These are phyloP conservation scores for Penicillium herquei DNA, from an alignment of 495 filamentous ascomycete genomes.

Conservation along the genomic window DNA sequence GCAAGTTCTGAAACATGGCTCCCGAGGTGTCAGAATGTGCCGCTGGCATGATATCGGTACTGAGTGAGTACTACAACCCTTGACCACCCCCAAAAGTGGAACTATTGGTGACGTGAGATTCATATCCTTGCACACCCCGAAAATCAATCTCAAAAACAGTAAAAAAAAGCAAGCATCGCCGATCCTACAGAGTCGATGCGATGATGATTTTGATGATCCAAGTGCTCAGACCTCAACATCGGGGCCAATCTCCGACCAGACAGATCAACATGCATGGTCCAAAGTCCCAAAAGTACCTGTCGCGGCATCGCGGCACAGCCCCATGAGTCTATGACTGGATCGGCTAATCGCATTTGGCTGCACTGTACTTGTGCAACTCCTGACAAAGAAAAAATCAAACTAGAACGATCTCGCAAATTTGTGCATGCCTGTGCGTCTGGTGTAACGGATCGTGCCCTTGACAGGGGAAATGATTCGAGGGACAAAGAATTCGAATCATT, in stretches of 20 bases:
- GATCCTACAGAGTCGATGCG: too few species aligned
- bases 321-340: conserved; percentile 1
- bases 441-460: conserved; percentile 11
- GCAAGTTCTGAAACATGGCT: background rate
- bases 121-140: too few species aligned
- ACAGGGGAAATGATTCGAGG: background rate
- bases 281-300: background rate
- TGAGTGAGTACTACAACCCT: too few species aligned
- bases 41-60: too few species aligned
- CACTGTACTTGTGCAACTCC: background rate
- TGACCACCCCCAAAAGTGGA: too few species aligned
- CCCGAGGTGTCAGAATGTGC: background rate
- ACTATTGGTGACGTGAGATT: too few species aligned
- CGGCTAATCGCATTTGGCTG: conserved; percentile 2
- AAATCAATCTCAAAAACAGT: too few species aligned
- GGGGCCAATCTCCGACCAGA: conserved; percentile 1
- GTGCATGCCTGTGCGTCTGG: background rate
- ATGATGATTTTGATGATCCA: too few species aligned
- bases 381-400: conserved; percentile 8
- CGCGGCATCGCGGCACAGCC: background rate
- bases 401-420: background rate
- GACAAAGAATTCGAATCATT: background rate
- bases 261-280: background rate
- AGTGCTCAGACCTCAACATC: too few species aligned
- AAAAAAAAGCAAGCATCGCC: too few species aligned